Evolutionary conservation across 129 eudicot genomes (phyloP).

Genomic region (Lonicera japonica): DNA sequence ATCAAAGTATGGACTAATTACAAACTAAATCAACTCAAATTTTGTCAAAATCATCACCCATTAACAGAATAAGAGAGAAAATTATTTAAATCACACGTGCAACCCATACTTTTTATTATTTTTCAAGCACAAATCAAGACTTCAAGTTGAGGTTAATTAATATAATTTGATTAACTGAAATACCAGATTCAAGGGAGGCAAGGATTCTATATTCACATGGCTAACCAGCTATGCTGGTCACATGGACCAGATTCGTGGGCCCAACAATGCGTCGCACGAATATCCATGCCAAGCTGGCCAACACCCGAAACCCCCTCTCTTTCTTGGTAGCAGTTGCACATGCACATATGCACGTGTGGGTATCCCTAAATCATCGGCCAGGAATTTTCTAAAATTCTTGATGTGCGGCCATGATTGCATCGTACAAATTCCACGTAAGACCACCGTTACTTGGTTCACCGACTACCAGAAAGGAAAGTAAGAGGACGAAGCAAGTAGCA

Average conservation of each 20-base stretch:
- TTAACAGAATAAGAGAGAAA: no score
- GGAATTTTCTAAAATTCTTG: conserved; percentile 12
- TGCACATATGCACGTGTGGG: conserved; percentile 55
- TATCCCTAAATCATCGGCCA: conserved; percentile 36
- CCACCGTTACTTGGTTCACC: neutral
- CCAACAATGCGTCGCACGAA: conserved; percentile 4
- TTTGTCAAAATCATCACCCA: no score
- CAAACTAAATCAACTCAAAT: no score
- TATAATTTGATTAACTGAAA: conserved; percentile 6
- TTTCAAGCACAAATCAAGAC: no score
- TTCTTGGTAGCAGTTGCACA: conserved; percentile 37
- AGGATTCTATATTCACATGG: conserved; percentile 23
- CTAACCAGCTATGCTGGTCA: conserved; percentile 22
- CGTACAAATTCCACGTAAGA: neutral
- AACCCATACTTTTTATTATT: neutral
- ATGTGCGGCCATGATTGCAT: conserved; percentile 8
- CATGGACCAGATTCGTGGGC: conserved; percentile 26
- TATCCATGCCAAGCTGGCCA: conserved; percentile 22
- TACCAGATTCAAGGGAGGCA: neutral
- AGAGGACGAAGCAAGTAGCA: no score
- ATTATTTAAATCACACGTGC: conserved; percentile 5
- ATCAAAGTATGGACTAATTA: no score
- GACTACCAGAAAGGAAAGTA: no score
- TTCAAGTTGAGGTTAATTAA: neutral
- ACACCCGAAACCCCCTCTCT: neutral